Evolutionary conservation across 352 stramenopile genomes (phyloP).

Genomic region (Thalassiosira exigua): DNA sequence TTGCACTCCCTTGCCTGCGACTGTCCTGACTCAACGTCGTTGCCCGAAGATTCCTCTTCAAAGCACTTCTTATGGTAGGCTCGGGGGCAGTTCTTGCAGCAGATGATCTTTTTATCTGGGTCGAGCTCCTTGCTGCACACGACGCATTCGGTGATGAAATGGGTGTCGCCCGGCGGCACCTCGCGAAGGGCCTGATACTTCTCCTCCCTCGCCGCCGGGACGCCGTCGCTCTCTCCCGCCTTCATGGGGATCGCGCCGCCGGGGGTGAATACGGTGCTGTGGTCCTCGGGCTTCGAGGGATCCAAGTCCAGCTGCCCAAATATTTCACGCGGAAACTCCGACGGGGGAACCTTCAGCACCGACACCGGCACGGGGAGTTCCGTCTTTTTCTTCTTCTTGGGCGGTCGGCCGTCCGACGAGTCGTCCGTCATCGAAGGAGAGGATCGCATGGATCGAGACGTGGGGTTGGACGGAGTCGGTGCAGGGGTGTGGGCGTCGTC

Average conservation of each 20-base stretch:
- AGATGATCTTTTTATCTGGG: slow-evolving; percentile 86
- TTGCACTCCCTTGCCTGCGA: slow-evolving; percentile 61
- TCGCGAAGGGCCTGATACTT: slow-evolving; percentile 8
- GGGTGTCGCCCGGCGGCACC: not conserved
- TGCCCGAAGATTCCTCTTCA: slow-evolving; percentile 37
- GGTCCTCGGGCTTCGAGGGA: slow-evolving; percentile 58
- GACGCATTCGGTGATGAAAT: slow-evolving; percentile 85
- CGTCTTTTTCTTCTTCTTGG: slow-evolving; percentile 14
- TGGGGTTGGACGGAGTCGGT: not conserved
- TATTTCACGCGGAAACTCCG: slow-evolving; percentile 73
- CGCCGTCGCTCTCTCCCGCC: not conserved
- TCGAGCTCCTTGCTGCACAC: slow-evolving; percentile 84
- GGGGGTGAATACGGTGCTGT: slow-evolving; percentile 62
- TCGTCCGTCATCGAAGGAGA: not conserved
- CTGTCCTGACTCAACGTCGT: too few relatives aligned
- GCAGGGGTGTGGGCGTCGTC: not conserved
- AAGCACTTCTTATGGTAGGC: slow-evolving; percentile 91
- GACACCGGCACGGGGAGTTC: not conserved
- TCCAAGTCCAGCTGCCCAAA: slow-evolving; percentile 58
- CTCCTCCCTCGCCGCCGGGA: slow-evolving; percentile 54
- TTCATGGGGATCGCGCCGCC: slow-evolving; percentile 33
- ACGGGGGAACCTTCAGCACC: slow-evolving; percentile 60
- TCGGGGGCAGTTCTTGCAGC: slow-evolving; percentile 91
- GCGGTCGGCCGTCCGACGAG: not conserved
- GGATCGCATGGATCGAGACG: slow-evolving; percentile 9